Evolutionary conservation across 2,329 filamentous ascomycete genomes (phyloP), one percentile per base, ranked within the genome.

Genomic region (Capronia americana): DNA sequence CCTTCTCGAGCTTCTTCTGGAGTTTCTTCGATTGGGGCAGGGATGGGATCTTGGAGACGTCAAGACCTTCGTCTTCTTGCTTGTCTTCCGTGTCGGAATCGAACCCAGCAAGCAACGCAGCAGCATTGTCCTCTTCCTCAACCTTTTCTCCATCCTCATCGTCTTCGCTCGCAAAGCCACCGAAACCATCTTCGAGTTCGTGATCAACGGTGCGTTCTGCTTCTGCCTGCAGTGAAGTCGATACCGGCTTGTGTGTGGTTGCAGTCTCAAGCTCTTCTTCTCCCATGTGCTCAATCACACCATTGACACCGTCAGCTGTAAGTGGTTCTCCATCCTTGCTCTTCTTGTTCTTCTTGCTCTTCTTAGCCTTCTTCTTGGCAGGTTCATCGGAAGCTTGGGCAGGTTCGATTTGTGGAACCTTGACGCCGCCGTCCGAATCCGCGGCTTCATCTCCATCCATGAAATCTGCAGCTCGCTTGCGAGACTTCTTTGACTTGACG

Each of bases 41-140:
- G 64, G 76, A 74, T 44, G 82, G 82, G 11, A 82, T 75, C 14
- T 77, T 74, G 65, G 80, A 75, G 46, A 80, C 77, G 68, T 86
- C 82, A 56, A 80, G 78, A 38, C 79, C 79, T 70, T 81, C 79
- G 54, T 82, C 80, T 30, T 75, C 78, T 51, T 78, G 80, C 41
- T 69, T 67, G 55, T 82, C 82, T 46, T 84, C 82, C 46, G 84
- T 82, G 61, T 86, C 84, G 71, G 82, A 85, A 75, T 86, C 84
- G 65, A 87, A 86, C 10, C 85, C 85, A 66, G 81, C 80, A 68
- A 87, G 78, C 26, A 87, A 77, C 23, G 81, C 83, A 34, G 80
- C 78, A n/a, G 84, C 85, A 69, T 85, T 83, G 69, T 86, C 84
- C 69, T 83, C 82, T 28, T 76, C 75, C 8, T 75, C 78, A 26